These are phyloP conservation scores for Corynespora cassiicola DNA, from an alignment of 2,329 filamentous ascomycete genomes.

Conservation along the genomic window DNA sequence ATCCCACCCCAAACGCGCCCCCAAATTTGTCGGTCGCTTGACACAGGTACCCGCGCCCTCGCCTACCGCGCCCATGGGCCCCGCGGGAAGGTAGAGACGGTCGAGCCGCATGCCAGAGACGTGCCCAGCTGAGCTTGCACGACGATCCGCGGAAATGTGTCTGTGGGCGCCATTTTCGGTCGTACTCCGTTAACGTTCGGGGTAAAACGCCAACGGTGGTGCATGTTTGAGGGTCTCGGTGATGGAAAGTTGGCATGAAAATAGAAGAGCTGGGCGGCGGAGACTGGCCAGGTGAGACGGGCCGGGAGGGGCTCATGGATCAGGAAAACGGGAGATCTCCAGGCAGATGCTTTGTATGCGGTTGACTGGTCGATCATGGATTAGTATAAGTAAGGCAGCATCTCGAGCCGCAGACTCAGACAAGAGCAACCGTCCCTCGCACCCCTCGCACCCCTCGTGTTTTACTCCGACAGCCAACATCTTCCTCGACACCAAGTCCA, in stretches of 20 bases:
- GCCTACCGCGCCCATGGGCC: slow-evolving; percentile 12
- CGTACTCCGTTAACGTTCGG: slow-evolving; percentile 16
- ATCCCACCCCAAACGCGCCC: slow-evolving; percentile 19
- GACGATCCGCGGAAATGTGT: slow-evolving; percentile 19
- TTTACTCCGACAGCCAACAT: not conserved
- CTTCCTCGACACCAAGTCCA: slow-evolving; percentile 4
- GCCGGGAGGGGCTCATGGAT: slow-evolving; percentile 15
- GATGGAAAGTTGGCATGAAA: slow-evolving; percentile 21
- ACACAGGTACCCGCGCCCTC: slow-evolving; percentile 9
- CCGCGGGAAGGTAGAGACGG: slow-evolving; percentile 3
- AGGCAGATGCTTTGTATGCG: slow-evolving; percentile 12
- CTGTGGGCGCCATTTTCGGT: slow-evolving; percentile 16
- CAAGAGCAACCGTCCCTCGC: not conserved
- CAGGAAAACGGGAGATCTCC: slow-evolving; percentile 11
- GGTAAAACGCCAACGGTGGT: slow-evolving; percentile 17
- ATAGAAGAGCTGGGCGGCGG: slow-evolving; percentile 18
- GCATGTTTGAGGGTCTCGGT: slow-evolving; percentile 12
- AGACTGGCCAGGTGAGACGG: slow-evolving; percentile 14
- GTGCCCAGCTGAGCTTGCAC: slow-evolving; percentile 16
- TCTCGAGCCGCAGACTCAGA: not conserved
- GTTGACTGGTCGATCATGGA: slow-evolving; percentile 11
- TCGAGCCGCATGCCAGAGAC: slow-evolving; percentile 12
- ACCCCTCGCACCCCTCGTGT: slow-evolving; percentile 1
- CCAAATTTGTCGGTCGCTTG: slow-evolving; percentile 8
- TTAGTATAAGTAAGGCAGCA: slow-evolving; percentile 19